A percentile compares a stretch with the other conserved stretches of the same genome.
These are phyloP conservation scores for Jatropha podagrica DNA, from an alignment of 441 rosid genomes.

Conservation along the genomic window DNA sequence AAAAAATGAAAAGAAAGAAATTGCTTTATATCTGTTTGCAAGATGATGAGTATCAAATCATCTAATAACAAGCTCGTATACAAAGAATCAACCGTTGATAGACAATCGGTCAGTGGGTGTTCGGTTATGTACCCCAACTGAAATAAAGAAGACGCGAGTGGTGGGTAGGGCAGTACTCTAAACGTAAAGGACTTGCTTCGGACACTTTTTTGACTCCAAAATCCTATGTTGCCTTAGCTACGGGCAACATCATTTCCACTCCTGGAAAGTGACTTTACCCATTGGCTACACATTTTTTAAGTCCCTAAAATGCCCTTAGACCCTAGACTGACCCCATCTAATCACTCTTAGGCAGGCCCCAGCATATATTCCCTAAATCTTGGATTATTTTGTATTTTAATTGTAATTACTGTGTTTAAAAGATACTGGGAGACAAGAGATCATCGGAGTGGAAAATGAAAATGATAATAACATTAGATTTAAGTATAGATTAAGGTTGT, in stretches of 20 bases:
- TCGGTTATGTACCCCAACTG: background rate
- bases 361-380: conserved; percentile 52
- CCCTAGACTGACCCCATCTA: conserved; percentile 10
- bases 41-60: too few relatives aligned
- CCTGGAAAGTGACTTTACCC: background rate
- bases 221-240: conserved; percentile 3
- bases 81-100: background rate
- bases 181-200: background rate
- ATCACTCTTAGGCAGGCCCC: conserved; percentile 31
- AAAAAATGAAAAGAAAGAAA: too few relatives aligned
- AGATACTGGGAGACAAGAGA: conserved; percentile 39
- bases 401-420: conserved; percentile 33
- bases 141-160: background rate
- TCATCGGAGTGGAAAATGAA: conserved; percentile 30
- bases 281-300: background rate
- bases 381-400: conserved; percentile 26
- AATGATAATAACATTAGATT: background rate
- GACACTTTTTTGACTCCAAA: conserved; percentile 2
- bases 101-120: background rate
- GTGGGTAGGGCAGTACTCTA: background rate
- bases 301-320: background rate
- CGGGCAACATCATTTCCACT: conserved; percentile 5
- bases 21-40: too few relatives aligned
- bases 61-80: too few relatives aligned
- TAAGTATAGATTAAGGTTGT: background rate